These are phyloP conservation scores for Colletotrichum scovillei DNA, from an alignment of 2,329 filamentous ascomycete species.

Conservation along the genomic window DNA sequence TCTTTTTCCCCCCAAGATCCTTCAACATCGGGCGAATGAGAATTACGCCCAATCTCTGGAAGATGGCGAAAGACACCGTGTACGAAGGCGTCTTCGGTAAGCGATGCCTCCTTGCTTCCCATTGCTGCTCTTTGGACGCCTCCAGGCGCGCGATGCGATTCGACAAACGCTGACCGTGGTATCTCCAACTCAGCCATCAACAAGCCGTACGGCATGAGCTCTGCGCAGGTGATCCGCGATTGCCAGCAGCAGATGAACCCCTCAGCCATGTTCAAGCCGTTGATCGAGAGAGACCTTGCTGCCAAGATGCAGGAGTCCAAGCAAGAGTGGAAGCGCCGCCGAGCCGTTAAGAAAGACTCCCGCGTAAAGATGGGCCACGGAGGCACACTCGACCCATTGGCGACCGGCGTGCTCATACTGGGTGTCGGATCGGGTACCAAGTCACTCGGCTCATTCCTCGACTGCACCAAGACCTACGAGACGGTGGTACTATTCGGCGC, in stretches of 20 bases:
- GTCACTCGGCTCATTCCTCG: constrained; percentile 79
- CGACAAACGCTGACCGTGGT: constrained; percentile 5
- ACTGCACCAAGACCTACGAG: constrained; percentile 95
- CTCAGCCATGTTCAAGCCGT: constrained; percentile 82
- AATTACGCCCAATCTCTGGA: constrained; percentile 47
- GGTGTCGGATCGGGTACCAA: constrained; percentile 93
- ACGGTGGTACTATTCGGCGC: constrained; percentile 90
- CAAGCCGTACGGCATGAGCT: constrained; percentile 89
- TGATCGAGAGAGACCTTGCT: constrained; percentile 73
- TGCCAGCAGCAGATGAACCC: constrained; percentile 87
- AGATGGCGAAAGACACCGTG: constrained; percentile 65
- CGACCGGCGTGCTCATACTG: constrained; percentile 90
- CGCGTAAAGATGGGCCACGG: constrained; percentile 96
- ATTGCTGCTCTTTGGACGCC: background rate
- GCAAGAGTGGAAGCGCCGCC: constrained; percentile 69
- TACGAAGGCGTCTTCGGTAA: constrained; percentile 70
- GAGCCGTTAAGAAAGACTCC: constrained; percentile 66
- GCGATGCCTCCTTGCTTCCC: constrained; percentile 37
- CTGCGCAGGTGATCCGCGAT: constrained; percentile 90
- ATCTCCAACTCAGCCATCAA: constrained; percentile 76
- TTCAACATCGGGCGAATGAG: constrained; percentile 43
- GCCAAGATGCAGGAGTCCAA: constrained; percentile 67
- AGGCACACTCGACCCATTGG: constrained; percentile 93
- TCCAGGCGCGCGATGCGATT: constrained; percentile 7
- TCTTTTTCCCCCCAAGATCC: background rate